Base-by-base conservation (phyloP, 306 rosid species). In the Morella rubra region DNA sequence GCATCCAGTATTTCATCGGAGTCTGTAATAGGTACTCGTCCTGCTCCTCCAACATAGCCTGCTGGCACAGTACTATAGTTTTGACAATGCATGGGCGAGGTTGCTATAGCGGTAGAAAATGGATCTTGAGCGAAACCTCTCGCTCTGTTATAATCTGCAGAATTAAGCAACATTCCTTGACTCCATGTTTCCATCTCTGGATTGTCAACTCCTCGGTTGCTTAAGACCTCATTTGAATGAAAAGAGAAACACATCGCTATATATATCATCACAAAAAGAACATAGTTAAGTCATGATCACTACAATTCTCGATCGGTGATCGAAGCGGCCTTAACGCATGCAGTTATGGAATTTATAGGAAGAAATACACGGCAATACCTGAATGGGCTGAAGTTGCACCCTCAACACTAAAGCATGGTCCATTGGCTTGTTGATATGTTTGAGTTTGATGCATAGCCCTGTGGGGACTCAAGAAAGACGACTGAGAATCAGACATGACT, bases 141-240 rank as follows among this genome's bases (percentile, higher is more conserved):
- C 13, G 0, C 4, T 14, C 37, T 32, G 37, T 32, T 32, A 32
- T 24, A 24, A 24, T 32, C 37, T 32, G 3, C 37, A 32, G 37
- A 32, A 32, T 32, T 32, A 32, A 32, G 2, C 37, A 32, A 32
- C 37, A 2, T 32, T 32, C 37, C 37, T 73, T 80, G 85, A 76
- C 73, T 79, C 85, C 87, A 73, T 22, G 69, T 49, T 44, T 32
- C 71, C 75, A 71, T 8, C 27, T 6, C 2, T 40, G 59, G 80
- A 74, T 53, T 50, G 20, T 69, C 61, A 65, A 54, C 81, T 50
- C 71, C 68, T 58, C 66, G 78, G 70, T 8, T 62, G 22, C 65
- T 14, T 2, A 73, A 12, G 8, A 60, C 59, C 40, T 60, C 83
- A 20, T 76, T 32, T 22, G 77, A 69, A 73, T 62, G 24, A 9